phyloP scores from a whole-genome alignment of 495 filamentous ascomycete species.

The Aspergillus sclerotioniger region DNA sequence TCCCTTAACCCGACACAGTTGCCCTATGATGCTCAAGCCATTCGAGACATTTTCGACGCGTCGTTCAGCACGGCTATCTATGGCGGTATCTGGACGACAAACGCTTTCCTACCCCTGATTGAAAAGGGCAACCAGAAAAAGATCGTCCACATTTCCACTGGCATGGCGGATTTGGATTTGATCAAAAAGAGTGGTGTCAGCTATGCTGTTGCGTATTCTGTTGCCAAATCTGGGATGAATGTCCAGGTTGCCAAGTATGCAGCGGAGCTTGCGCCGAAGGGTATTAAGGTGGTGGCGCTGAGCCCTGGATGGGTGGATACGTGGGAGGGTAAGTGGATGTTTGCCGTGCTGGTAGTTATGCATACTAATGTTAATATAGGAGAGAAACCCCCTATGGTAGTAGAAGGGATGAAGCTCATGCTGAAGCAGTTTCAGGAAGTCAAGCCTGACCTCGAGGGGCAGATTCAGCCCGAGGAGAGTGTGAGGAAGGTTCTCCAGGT shows the following conservation, averaged over 20 bases:
- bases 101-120: slow-evolving; percentile 47
- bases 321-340: slow-evolving; percentile 19
- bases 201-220: slow-evolving; percentile 28
- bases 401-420: slow-evolving; percentile 16
- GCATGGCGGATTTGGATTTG: slow-evolving; percentile 42
- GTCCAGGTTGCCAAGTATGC: slow-evolving; percentile 43
- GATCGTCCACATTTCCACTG: slow-evolving; percentile 45
- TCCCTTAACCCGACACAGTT: slow-evolving; percentile 17
- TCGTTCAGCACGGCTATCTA: slow-evolving; percentile 19
- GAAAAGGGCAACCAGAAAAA: slow-evolving; percentile 46
- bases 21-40: slow-evolving; percentile 21
- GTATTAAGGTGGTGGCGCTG: slow-evolving; percentile 33
- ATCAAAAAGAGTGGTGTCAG: slow-evolving; percentile 29
- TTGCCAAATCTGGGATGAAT: slow-evolving; percentile 43
- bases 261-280: slow-evolving; percentile 26
- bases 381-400: slow-evolving; percentile 8
- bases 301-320: slow-evolving; percentile 34
- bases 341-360: neutral
- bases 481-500: slow-evolving; percentile 21
- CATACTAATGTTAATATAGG: slow-evolving; percentile 16
- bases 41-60: slow-evolving; percentile 12
- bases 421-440: slow-evolving; percentile 19
- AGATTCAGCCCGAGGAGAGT: slow-evolving; percentile 23
- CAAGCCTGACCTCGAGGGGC: slow-evolving; percentile 17
- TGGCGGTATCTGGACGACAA: slow-evolving; percentile 25